phyloP scores from a whole-genome alignment of 192 early-diverging fungal genomes.

The Coemansia sp. region DNA sequence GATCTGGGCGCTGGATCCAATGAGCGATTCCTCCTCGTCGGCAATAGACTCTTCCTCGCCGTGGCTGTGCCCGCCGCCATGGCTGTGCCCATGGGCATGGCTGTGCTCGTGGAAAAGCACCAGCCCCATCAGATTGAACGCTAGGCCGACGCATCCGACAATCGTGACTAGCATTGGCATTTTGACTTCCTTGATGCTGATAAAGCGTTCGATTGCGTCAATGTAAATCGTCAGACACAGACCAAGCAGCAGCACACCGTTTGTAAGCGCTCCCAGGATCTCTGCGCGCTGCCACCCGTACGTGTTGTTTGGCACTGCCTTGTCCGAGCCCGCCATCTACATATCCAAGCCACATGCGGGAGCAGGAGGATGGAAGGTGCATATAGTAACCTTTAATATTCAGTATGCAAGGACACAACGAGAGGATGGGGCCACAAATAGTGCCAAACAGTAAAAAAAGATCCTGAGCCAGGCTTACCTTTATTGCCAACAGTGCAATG shows the following conservation, averaged over 20 bases:
- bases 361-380: conserved; percentile 32
- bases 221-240: conserved; percentile 90
- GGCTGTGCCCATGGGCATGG: conserved; percentile 63
- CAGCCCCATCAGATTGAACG: conserved; percentile 78
- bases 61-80: conserved; percentile 41
- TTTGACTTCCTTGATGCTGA: conserved; percentile 67
- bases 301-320: conserved; percentile 66
- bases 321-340: conserved; percentile 64
- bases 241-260: conserved; percentile 87
- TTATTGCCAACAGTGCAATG: conserved; percentile 84
- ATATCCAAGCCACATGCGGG: neutral
- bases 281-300: conserved; percentile 94
- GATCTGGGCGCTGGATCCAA: conserved; percentile 9
- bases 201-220: conserved; percentile 83
- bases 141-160: conserved; percentile 77
- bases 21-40: conserved; percentile 38
- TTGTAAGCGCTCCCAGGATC: conserved; percentile 89
- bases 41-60: conserved; percentile 43
- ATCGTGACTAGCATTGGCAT: conserved; percentile 75
- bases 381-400: neutral
- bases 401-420: neutral
- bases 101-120: conserved; percentile 78
- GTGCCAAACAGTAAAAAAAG: neutral
- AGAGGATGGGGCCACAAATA: neutral
- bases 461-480: conserved; percentile 17